Evolutionary conservation across 2,329 filamentous ascomycete species (phyloP), one percentile per base, ranked within the genome.

Genomic region (Aulographum hederae): DNA sequence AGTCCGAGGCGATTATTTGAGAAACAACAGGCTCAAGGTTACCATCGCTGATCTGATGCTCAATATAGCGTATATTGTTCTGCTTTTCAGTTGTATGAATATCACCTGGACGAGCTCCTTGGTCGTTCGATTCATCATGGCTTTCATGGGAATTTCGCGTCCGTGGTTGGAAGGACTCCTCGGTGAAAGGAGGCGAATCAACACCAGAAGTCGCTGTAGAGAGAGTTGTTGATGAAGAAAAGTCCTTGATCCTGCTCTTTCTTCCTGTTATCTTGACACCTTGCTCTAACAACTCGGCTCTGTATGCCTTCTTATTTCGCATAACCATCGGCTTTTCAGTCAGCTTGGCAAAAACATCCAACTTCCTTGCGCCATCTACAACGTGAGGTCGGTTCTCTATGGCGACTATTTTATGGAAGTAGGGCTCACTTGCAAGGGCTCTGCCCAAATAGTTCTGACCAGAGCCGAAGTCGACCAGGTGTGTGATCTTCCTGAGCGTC

Each of bases 361-460:
- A 80, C 12, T 68, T 69, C 50, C 73, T 80, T 4, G 89, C 86
- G 6, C 82, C 82, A 15, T 69, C 69, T 37, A 95, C 91, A 46
- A 94, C 94, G 43, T 78, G 72, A 44, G 80, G 74, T 39, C 75
- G 73, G 36, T 82, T 79, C 54, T 98, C 89, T 20, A 98, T 82
- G 2, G 86, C 89, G 33, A 95, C 73, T 27, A 95, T 78, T 41
- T 84, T 72, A 44, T 75, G 73, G 45, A 85, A 80, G 56, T 92
- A 93, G 1, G 85, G 84, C 33, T 74, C 65, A 38, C 77, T 82
- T 11, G 86, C 86, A 35, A 98, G 61, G 1, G 81, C 78, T 28
- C 89, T 69, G 1, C 89, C 86, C 3, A 98, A 71, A 46, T 98
- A 98, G 47, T 94, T 95, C 51, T 95, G 86, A 0, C 89, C 89